Evolutionary conservation across 225 moss, liverwort and hornwort species (phyloP).

Genomic region (Sphagnum contortum): DNA sequence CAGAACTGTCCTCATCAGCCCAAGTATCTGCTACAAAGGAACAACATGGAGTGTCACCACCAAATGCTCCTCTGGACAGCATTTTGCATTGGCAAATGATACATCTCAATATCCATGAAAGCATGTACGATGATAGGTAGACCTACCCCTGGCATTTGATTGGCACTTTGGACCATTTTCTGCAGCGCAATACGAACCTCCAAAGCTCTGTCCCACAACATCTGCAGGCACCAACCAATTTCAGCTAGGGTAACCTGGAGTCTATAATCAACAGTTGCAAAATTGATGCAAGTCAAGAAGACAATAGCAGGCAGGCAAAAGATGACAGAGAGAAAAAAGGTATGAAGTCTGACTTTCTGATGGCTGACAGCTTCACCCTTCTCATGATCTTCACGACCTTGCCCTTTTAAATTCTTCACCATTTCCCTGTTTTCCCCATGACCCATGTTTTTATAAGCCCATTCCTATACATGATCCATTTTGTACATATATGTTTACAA

Average conservation of each 20-base stretch:
- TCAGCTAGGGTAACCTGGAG: neutral
- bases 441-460: no score
- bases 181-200: constrained; percentile 84
- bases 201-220: constrained; percentile 75
- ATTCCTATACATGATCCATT: no score
- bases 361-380: constrained; percentile 72
- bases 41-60: no score
- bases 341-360: constrained; percentile 48
- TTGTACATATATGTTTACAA: no score
- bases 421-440: constrained; percentile 33
- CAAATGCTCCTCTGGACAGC: no score
- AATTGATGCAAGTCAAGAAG: neutral
- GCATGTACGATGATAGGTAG: no score
- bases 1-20: no score
- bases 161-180: constrained; percentile 54
- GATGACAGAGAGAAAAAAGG: no score
- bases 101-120: no score
- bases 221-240: constrained; percentile 23
- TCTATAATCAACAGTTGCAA: no score
- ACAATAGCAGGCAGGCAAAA: neutral
- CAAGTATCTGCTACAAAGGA: no score
- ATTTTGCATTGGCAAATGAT: no score
- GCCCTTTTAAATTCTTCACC: constrained; percentile 54
- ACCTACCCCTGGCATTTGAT: constrained; percentile 56
- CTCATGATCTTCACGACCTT: constrained; percentile 44